A percentile compares a stretch with the other conserved stretches of the same genome.
phyloP scores from a whole-genome alignment of 805 yeast genomes.

The Ogataea nakhonphanomensis region DNA sequence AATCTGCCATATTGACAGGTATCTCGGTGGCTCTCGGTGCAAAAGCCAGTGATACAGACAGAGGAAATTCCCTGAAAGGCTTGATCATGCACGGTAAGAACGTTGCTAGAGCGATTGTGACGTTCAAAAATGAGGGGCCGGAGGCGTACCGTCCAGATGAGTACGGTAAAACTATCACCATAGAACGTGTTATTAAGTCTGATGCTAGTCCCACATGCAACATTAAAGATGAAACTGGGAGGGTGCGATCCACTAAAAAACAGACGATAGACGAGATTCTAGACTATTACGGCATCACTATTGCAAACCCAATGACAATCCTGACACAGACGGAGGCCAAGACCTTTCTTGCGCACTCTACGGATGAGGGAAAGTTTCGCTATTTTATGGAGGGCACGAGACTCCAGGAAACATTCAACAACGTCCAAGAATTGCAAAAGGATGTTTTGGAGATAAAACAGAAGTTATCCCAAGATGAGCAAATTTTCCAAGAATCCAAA shows the following conservation, averaged over 20 bases:
- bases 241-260: slow-evolving; percentile 56
- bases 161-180: slow-evolving; percentile 65
- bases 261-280: slow-evolving; percentile 65
- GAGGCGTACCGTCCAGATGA: slow-evolving; percentile 60
- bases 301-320: slow-evolving; percentile 89
- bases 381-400: slow-evolving; percentile 80
- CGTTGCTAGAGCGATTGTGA: slow-evolving; percentile 64
- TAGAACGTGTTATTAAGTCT: slow-evolving; percentile 62
- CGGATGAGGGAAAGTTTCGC: slow-evolving; percentile 67
- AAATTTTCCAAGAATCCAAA: slow-evolving; percentile 31
- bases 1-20: slow-evolving; percentile 84
- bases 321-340: slow-evolving; percentile 93
- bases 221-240: slow-evolving; percentile 51
- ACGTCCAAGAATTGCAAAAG: slow-evolving; percentile 41
- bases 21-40: slow-evolving; percentile 86
- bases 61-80: slow-evolving; percentile 70
- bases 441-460: slow-evolving; percentile 40
- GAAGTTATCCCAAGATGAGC: slow-evolving; percentile 36
- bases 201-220: slow-evolving; percentile 53
- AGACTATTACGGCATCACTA: slow-evolving; percentile 67
- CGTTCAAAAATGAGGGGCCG: slow-evolving; percentile 60
- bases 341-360: slow-evolving; percentile 75
- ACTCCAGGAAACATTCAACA: slow-evolving; percentile 59
- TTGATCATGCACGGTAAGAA: slow-evolving; percentile 74
- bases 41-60: slow-evolving; percentile 78